These are phyloP conservation scores for Cercophora scortea DNA, from an alignment of 495 filamentous ascomycete genomes.

Conservation along the genomic window DNA sequence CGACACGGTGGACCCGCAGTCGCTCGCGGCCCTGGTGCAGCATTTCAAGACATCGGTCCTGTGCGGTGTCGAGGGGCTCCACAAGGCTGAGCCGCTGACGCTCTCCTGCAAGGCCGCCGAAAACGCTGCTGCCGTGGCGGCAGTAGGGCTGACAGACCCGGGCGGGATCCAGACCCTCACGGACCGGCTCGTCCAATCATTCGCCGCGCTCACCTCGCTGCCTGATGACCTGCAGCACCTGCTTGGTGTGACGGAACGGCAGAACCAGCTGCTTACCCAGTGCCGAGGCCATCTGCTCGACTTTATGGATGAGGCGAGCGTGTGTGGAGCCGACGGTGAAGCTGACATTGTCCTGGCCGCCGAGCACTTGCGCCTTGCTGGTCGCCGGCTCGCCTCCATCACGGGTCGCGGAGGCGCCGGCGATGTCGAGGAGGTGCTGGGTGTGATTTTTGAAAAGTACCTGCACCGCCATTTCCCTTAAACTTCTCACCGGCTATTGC, in stretches of 20 bases:
- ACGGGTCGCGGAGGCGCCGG: slow-evolving; percentile 80
- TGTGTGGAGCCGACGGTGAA: slow-evolving; percentile 4
- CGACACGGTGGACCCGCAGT: slow-evolving; percentile 44
- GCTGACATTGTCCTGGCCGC: slow-evolving; percentile 84
- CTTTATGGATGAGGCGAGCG: slow-evolving; percentile 50
- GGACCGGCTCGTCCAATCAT: slow-evolving; percentile 55
- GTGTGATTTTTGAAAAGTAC: slow-evolving; percentile 96
- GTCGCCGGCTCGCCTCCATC: slow-evolving; percentile 71
- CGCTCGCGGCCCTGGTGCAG: slow-evolving; percentile 17
- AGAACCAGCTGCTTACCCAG: slow-evolving; percentile 68
- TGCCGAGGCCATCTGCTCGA: slow-evolving; percentile 61
- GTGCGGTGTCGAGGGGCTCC: slow-evolving; percentile 19
- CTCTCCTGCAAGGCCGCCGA: slow-evolving; percentile 59
- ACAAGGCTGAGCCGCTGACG: slow-evolving; percentile 23
- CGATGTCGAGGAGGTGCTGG: slow-evolving; percentile 94
- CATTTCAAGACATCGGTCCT: slow-evolving; percentile 27
- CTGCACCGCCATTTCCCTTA: slow-evolving; percentile 5
- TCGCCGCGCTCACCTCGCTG: slow-evolving; percentile 63
- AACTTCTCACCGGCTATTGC: not conserved
- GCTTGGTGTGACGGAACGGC: slow-evolving; percentile 82
- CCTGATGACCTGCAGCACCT: slow-evolving; percentile 62
- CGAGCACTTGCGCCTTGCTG: slow-evolving; percentile 78
- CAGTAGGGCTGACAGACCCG: slow-evolving; percentile 39
- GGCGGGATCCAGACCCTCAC: slow-evolving; percentile 65
- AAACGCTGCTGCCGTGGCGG: not conserved